Evolutionary conservation across 768 basidiomycete species (phyloP), one percentile per base, ranked within the genome.

Genomic region (Epithele typhae): DNA sequence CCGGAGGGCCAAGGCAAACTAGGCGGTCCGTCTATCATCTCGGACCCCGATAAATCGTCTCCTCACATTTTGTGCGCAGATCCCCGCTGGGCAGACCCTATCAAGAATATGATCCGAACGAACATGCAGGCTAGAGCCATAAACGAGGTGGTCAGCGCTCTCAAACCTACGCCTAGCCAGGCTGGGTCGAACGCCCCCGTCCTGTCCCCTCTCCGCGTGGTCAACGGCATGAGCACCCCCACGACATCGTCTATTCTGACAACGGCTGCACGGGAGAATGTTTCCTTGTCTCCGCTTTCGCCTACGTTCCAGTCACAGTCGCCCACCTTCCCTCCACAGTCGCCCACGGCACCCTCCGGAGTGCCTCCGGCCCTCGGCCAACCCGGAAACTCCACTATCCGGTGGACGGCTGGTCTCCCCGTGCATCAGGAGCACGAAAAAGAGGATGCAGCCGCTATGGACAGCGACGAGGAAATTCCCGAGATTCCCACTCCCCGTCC

Each of bases 1-100:
- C 85, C 87, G 37, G 92, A 94, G 67, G 84, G 90, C 33, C 68
- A 90, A 64, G 90, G 90, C 49, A 93, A 94, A 67, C 70, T 93
- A 41, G 89, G 86, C 70, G 85, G 91, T 91, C 59, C 68, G 54
- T 43, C 32, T 43, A 18, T 43, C 42, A 43, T 35, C 22, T 15
- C 32, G 2, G 22, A 25, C 3, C 27, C 17, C 15, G 19, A 36
- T 18, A n/a, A n/a, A n/a, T 39, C 27, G 54, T 52, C 59, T 48
- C 39, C 22, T 14, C 35, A 24, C 47, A 52, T 54, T 24, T 4
- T 24, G 15, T 8, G 25, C 53, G 57, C 63, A 92, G 91, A 90
- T 75, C 90, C 90, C 54, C 79, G 76, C 52, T 93, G 92, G 92
- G 90, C 89, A 35, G 77, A 73, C 64, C 88, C 89, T 53, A 92